A percentile compares a stretch with the other conserved stretches of the same genome.
Evolutionary conservation across 192 early-diverging fungal species (phyloP).

Genomic region (Cetraspora pellucida): DNA sequence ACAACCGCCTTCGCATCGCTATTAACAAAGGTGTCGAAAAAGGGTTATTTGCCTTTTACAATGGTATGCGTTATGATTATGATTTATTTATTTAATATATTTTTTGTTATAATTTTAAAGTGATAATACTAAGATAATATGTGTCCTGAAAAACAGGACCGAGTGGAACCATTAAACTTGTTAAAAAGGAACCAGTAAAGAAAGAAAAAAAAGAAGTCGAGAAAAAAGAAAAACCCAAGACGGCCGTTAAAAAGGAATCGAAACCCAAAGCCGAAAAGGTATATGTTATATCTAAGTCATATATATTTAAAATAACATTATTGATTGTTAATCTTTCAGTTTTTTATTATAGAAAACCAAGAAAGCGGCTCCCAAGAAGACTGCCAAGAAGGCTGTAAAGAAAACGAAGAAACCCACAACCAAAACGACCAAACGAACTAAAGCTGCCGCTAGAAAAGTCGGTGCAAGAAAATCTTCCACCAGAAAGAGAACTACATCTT

Average conservation of each 20-base stretch:
- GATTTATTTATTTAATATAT: neutral
- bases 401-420: neutral
- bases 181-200: conserved; percentile 24
- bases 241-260: conserved; percentile 8
- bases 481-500: too few relatives aligned
- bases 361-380: neutral
- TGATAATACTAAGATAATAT: neutral
- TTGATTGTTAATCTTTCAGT: neutral
- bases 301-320: neutral
- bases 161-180: conserved; percentile 30
- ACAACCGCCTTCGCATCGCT: conserved; percentile 8
- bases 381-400: neutral
- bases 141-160: neutral
- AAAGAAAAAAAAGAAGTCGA: conserved; percentile 27
- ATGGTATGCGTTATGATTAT: neutral
- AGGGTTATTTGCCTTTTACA: conserved; percentile 7
- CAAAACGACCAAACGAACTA: neutral
- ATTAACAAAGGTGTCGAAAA: conserved; percentile 25
- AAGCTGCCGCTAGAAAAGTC: neutral
- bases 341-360: conserved; percentile 15
- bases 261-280: conserved; percentile 28
- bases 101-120: neutral
- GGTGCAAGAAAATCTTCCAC: neutral
- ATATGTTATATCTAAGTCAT: neutral
- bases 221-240: conserved; percentile 32